phyloP scores from a whole-genome alignment of 2,329 filamentous ascomycete species.

The Pezicula carpinea region DNA sequence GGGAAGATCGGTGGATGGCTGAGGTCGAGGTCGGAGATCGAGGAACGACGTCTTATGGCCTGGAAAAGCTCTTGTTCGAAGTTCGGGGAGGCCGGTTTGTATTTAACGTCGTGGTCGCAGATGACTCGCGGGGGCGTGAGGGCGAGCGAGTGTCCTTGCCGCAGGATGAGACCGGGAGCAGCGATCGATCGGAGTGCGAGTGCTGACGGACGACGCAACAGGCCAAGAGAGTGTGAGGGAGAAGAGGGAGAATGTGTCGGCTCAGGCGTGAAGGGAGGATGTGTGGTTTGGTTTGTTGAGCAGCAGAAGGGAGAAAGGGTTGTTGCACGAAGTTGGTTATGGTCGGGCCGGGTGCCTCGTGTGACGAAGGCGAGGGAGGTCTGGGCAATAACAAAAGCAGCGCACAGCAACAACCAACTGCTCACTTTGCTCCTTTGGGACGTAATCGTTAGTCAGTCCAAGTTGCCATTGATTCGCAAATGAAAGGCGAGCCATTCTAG shows the following conservation, averaged over 20 bases:
- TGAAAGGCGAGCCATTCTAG: no score
- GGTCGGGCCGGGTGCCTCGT: not conserved
- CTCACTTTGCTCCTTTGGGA: no score
- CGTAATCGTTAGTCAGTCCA: no score
- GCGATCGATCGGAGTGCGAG: no score
- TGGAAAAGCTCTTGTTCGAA: not conserved
- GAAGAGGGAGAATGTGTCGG: not conserved
- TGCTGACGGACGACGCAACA: no score
- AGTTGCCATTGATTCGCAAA: no score
- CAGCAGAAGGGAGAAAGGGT: not conserved
- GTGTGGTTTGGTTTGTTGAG: not conserved
- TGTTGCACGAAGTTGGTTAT: not conserved
- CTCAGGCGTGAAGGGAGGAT: no score
- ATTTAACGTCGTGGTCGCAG: not conserved
- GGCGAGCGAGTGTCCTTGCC: not conserved
- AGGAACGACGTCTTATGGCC: not conserved
- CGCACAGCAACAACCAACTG: no score
- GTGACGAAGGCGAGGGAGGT: no score
- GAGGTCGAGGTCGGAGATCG: not conserved
- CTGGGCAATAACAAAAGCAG: no score
- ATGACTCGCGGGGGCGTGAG: not conserved
- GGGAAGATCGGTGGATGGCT: conserved; percentile 8
- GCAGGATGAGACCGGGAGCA: no score
- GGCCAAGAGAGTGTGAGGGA: not conserved
- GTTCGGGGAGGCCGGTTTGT: not conserved